phyloP scores from a whole-genome alignment of 2,329 filamentous ascomycete genomes.

The Xylaria sp. region DNA sequence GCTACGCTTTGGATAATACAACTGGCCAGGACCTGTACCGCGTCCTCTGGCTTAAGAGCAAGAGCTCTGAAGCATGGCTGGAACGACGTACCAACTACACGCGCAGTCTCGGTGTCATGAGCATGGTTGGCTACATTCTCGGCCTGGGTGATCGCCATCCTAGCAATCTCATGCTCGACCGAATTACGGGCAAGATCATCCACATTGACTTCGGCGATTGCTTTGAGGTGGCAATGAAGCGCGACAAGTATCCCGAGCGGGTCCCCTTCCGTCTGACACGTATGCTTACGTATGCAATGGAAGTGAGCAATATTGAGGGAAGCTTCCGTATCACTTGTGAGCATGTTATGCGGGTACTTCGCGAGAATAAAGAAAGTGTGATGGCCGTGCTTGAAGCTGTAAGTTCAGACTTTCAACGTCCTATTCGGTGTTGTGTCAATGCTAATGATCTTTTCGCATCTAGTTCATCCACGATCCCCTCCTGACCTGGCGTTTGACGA shows the following conservation, averaged over 20 bases:
- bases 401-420: slow-evolving; percentile 59
- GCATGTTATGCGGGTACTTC: slow-evolving; percentile 95
- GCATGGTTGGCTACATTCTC: slow-evolving; percentile 99
- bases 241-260: slow-evolving; percentile 97
- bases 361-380: slow-evolving; percentile 97
- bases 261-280: slow-evolving; percentile 97
- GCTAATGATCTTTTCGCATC: slow-evolving; percentile 33
- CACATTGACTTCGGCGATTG: slow-evolving; percentile 99
- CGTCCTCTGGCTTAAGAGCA: slow-evolving; percentile 98
- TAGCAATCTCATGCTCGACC: slow-evolving; percentile 96
- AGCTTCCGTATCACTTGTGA: slow-evolving; percentile 98
- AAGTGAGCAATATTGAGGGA: slow-evolving; percentile 99
- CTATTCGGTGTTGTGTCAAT: slow-evolving; percentile 16
- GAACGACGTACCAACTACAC: slow-evolving; percentile 99
- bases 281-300: slow-evolving; percentile 99
- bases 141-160: slow-evolving; percentile 96
- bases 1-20: slow-evolving; percentile 98
- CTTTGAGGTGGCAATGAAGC: slow-evolving; percentile 99
- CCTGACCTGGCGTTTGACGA: slow-evolving; percentile 91
- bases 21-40: slow-evolving; percentile 98
- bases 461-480: slow-evolving; percentile 99
- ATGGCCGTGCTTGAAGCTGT: slow-evolving; percentile 98
- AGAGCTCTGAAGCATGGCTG: slow-evolving; percentile 97
- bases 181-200: slow-evolving; percentile 94
- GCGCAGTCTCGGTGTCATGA: slow-evolving; percentile 96